Percentiles rank a stretch among this genome's conserved stretches.
phyloP scores from a whole-genome alignment of 2,329 filamentous ascomycete genomes.

The Trichoderma gracile region DNA sequence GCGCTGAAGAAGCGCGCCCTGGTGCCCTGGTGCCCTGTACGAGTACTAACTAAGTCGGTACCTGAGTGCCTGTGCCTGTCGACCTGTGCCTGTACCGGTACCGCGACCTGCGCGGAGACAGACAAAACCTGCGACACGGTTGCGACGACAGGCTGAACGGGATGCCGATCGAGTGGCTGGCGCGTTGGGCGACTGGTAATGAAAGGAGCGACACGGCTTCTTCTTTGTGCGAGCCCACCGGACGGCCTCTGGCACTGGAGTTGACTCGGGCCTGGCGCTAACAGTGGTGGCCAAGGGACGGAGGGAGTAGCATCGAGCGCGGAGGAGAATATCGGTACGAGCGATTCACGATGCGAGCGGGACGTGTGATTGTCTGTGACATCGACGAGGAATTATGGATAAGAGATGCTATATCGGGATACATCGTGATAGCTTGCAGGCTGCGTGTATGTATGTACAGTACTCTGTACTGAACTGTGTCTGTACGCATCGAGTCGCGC shows the following conservation, averaged over 20 bases:
- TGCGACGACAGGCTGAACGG: neutral
- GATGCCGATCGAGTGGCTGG: neutral
- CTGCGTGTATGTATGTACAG: neutral
- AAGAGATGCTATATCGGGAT: neutral
- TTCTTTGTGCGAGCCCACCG: no score
- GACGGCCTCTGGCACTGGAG: neutral
- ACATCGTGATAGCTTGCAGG: neutral
- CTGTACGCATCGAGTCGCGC: neutral
- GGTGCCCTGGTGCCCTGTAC: neutral
- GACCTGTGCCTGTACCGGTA: neutral
- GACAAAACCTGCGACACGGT: conserved; percentile 10
- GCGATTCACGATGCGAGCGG: no score
- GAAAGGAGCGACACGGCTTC: neutral
- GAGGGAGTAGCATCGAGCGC: no score
- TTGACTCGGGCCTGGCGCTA: conserved; percentile 5
- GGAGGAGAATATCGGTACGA: no score
- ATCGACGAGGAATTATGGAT: no score
- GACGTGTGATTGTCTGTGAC: no score
- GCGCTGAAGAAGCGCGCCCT: conserved; percentile 19
- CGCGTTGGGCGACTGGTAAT: neutral
- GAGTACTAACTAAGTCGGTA: no score
- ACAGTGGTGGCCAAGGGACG: no score
- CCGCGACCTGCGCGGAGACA: neutral
- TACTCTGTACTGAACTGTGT: no score
- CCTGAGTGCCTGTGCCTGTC: no score